Evolutionary conservation across 2,329 filamentous ascomycete species (phyloP), one percentile per base, ranked within the genome.

Genomic region (Sclerotinia borealis): DNA sequence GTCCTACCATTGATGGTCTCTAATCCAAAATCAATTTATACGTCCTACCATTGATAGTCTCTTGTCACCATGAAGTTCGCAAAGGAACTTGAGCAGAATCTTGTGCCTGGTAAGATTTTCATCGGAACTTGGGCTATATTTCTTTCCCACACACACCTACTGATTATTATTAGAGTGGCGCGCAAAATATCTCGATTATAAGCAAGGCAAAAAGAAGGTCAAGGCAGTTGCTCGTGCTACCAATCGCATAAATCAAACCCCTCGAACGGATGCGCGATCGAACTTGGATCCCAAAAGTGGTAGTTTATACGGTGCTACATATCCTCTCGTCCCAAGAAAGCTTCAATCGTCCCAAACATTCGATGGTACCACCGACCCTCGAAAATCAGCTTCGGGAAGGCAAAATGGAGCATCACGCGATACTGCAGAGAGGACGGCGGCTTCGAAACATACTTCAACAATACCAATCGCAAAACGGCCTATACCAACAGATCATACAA

Each of bases 161-260:
- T 68, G 61, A 64, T 34, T 17, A n/a, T 27, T 48, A 10, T 17
- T 69, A 88, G 85, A 98, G 84, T 98, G 93, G 93, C 86, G 90
- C 72, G 84, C 88, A 75, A 96, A 96, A 77, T 98, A 97, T 76
- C 83, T 98, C 70, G 86, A 97, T 77, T 98, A 98, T 81, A 96
- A 96, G 82, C 87, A 87, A 63, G 93, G 92, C 65, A 98, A 98
- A 79, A 97, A 97, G 79, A 89, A 92, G 74, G 83, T 98, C 76
- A 98, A 97, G 77, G 87, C 86, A 63, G 87, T 97, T 59, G 78
- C 83, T 29, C 85, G 89, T 66, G 91, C 92, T 64, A 83, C 95
- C 66, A 81, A 84, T 79, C 77, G 85, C 79, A 76, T 85, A 74
- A 79, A 83, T 65, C 76, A 79, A 64, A 83, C 84, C 0, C 83